Evolutionary conservation across 306 rosid species (phyloP).

Genomic region (Gleditsia sinensis): DNA sequence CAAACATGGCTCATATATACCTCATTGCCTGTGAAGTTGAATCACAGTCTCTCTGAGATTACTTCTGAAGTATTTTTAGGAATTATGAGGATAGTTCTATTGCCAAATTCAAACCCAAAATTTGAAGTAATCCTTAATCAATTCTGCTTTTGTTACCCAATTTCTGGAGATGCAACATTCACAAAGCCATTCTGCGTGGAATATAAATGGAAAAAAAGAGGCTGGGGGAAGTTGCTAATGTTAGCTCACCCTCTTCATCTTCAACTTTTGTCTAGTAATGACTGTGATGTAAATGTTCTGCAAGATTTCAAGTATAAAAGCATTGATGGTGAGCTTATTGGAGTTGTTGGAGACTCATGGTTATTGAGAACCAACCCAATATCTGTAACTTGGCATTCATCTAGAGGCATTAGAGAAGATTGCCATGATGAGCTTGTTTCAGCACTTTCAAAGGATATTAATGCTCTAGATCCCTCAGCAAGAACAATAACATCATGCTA

Average conservation of each 20-base stretch:
- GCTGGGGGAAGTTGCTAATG: constrained; percentile 69
- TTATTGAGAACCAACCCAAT: constrained; percentile 56
- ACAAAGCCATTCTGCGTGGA: constrained; percentile 60
- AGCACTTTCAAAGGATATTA: constrained; percentile 63
- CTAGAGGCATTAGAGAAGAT: constrained; percentile 54
- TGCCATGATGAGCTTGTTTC: constrained; percentile 50
- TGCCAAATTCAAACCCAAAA: constrained; percentile 49
- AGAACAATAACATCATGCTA: constrained; percentile 50
- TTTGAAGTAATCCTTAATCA: constrained; percentile 53
- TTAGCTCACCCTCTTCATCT: constrained; percentile 91
- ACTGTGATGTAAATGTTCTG: constrained; percentile 43
- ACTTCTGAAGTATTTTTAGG: constrained; percentile 67
- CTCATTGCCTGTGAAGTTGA: constrained; percentile 55
- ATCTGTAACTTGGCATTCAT: constrained; percentile 79
- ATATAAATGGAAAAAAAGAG: constrained; percentile 80
- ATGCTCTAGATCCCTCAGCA: constrained; percentile 43
- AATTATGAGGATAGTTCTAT: constrained; percentile 58
- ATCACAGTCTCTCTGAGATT: constrained; percentile 43
- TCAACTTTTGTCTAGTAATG: constrained; percentile 44
- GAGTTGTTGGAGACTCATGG: constrained; percentile 86
- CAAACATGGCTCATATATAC: constrained; percentile 87
- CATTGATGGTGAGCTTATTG: constrained; percentile 91
- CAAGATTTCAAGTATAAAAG: constrained; percentile 65
- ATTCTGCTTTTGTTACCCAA: constrained; percentile 71
- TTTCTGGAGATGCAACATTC: constrained; percentile 67